Evolutionary conservation across 2,329 filamentous ascomycete species (phyloP).

Genomic region (Helminthosporium solani): DNA sequence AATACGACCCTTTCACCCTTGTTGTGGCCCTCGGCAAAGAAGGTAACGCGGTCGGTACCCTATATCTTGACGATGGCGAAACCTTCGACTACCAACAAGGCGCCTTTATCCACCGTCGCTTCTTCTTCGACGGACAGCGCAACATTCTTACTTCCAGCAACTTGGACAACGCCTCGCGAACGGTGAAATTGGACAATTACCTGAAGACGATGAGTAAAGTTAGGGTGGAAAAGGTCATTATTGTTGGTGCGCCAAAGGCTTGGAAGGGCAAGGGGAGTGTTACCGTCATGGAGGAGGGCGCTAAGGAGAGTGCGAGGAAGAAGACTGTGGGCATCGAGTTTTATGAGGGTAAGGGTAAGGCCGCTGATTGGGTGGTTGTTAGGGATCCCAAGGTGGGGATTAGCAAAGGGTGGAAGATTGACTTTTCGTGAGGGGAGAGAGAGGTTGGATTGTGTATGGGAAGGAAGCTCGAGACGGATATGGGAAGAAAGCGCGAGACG

Average conservation of each 20-base stretch:
- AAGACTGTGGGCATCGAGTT: slow-evolving; percentile 62
- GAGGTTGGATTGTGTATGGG: not conserved
- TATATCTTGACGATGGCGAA: slow-evolving; percentile 94
- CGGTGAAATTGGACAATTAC: slow-evolving; percentile 69
- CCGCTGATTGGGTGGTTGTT: slow-evolving; percentile 64
- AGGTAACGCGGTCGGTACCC: slow-evolving; percentile 73
- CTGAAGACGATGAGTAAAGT: slow-evolving; percentile 77
- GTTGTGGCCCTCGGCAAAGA: slow-evolving; percentile 70
- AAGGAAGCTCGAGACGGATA: no score
- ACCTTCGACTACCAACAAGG: slow-evolving; percentile 84
- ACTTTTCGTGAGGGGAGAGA: slow-evolving; percentile 42
- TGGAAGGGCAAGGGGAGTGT: slow-evolving; percentile 69
- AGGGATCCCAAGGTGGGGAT: slow-evolving; percentile 64
- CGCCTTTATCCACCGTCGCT: slow-evolving; percentile 83
- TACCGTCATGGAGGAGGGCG: slow-evolving; percentile 63
- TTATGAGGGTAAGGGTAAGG: slow-evolving; percentile 52
- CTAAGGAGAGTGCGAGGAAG: slow-evolving; percentile 45
- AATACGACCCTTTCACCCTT: slow-evolving; percentile 91
- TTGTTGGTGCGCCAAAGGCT: slow-evolving; percentile 73
- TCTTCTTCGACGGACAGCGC: slow-evolving; percentile 60
- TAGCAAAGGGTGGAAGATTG: slow-evolving; percentile 64
- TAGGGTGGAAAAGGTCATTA: slow-evolving; percentile 76
- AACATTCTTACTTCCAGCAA: slow-evolving; percentile 67
- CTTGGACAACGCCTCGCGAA: slow-evolving; percentile 47
- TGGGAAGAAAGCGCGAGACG: no score